These are phyloP conservation scores for Byssoonygena ceratinophila DNA, from an alignment of 2,329 filamentous ascomycete species.

Conservation along the genomic window DNA sequence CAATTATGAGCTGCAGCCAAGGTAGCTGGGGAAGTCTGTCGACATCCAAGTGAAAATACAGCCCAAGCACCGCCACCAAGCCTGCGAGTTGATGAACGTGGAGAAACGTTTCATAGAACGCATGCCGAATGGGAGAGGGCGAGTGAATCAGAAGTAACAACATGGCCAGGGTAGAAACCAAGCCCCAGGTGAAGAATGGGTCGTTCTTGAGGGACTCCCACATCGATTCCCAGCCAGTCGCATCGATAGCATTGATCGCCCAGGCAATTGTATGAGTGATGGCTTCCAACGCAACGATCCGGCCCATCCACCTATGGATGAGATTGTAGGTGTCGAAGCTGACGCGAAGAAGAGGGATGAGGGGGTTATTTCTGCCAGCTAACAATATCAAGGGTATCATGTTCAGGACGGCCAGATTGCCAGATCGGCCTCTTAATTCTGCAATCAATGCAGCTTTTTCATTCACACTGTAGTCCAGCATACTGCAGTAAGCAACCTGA, in stretches of 20 bases:
- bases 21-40: constrained; percentile 35
- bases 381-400: constrained; percentile 85
- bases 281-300: constrained; percentile 61
- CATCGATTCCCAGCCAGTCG: constrained; percentile 50
- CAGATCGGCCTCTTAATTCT: constrained; percentile 74
- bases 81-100: constrained; percentile 40
- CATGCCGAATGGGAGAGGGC: constrained; percentile 36
- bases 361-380: constrained; percentile 82
- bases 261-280: constrained; percentile 65
- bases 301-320: constrained; percentile 71
- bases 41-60: constrained; percentile 36
- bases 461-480: constrained; percentile 36
- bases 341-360: constrained; percentile 70
- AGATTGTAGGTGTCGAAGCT: constrained; percentile 97
- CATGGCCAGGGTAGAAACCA: constrained; percentile 37
- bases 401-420: constrained; percentile 74
- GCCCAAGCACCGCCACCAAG: constrained; percentile 34
- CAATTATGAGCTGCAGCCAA: constrained; percentile 30
- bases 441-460: constrained; percentile 53
- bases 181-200: constrained; percentile 37
- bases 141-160: constrained; percentile 36
- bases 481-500: constrained; percentile 63
- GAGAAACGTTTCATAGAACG: constrained; percentile 40
- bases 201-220: constrained; percentile 27
- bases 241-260: constrained; percentile 61